Evolutionary conservation across 495 filamentous ascomycete genomes (phyloP).

Genomic region (Neurospora sp.): DNA sequence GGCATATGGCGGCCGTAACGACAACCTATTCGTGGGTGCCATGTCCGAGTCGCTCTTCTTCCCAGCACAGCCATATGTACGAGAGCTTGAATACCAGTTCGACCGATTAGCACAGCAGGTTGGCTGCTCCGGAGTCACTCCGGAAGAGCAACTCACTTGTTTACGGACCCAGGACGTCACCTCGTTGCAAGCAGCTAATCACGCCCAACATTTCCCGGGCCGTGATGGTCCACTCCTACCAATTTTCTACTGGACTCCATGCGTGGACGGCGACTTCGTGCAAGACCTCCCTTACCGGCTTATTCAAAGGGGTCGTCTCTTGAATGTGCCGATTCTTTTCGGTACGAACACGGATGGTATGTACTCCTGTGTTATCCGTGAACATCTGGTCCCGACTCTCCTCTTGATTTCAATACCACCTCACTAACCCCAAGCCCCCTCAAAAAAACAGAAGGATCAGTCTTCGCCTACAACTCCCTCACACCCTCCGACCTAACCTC

Average conservation of each 20-base stretch:
- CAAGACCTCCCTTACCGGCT: constrained; percentile 25
- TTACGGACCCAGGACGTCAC: constrained; percentile 38
- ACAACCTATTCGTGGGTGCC: constrained; percentile 29
- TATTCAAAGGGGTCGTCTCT: constrained; percentile 17
- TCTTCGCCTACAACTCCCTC: constrained; percentile 38
- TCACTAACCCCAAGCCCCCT: background rate
- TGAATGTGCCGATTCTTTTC: constrained; percentile 25
- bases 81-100: constrained; percentile 37
- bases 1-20: constrained; percentile 39
- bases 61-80: constrained; percentile 28
- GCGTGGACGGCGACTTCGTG: constrained; percentile 51
- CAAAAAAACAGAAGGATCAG: constrained; percentile 30
- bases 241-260: constrained; percentile 47
- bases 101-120: constrained; percentile 18
- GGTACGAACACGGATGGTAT: constrained; percentile 35
- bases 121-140: constrained; percentile 12
- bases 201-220: constrained; percentile 33
- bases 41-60: constrained; percentile 36
- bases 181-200: constrained; percentile 44
- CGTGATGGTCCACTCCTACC: constrained; percentile 34
- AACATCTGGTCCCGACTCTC: no score
- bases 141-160: constrained; percentile 31
- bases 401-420: background rate
- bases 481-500: constrained; percentile 31
- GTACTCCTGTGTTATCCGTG: no score